Base-by-base conservation (phyloP, 768 basidiomycete genomes). In the Cyclocybe cylindracea region DNA sequence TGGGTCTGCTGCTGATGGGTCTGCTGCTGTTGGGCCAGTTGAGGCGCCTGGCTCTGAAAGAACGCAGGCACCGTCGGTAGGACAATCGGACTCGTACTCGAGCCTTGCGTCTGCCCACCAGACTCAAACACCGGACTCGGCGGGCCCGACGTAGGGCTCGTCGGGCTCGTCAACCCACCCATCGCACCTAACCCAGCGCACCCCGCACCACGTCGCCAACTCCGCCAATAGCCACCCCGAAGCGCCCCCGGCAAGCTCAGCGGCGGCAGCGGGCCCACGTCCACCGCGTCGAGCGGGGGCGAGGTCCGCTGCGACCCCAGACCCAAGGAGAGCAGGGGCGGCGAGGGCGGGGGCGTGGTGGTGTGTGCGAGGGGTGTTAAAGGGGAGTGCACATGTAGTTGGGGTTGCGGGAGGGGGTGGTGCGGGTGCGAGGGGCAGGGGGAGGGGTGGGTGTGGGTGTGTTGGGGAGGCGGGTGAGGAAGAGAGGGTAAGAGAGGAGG, bases 241-340 rank as follows among this genome's bases (percentile, higher is more conserved):
- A 38, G 13, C 16, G 42, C 34, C 11, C 39, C 53, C 0, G 51
- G 54, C 39, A 61, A 44, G 3, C 32, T 39, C 19, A 61, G 32
- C 14, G 48, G 40, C 16, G 48, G 47, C 11, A 61, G 43, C 10
- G 57, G 57, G 2, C 61, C 61, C 4, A 61, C 35, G 39, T 61
- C 61, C 5, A 61, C 55, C 7, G 58, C 61, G 24, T 59, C 61
- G 7, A 61, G 53, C 18, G 61, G 61, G 0, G 61, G 61, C 9
- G 44, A 50, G 13, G 42, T 5, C 42, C 42, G 1, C n/a, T 13
- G 13, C 13, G 14, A 13, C 5, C 24, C 24, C 24, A 24, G 24
- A 2, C 24, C 24, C 5, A 24, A 24, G 3, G 24, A 24, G 24
- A 24, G 24, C 1, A 31, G 14, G 9, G 16, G 42, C n/a, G 42